These are phyloP conservation scores for Macrotyloma uniflorum DNA, from an alignment of 306 rosid genomes.

Conservation along the genomic window DNA sequence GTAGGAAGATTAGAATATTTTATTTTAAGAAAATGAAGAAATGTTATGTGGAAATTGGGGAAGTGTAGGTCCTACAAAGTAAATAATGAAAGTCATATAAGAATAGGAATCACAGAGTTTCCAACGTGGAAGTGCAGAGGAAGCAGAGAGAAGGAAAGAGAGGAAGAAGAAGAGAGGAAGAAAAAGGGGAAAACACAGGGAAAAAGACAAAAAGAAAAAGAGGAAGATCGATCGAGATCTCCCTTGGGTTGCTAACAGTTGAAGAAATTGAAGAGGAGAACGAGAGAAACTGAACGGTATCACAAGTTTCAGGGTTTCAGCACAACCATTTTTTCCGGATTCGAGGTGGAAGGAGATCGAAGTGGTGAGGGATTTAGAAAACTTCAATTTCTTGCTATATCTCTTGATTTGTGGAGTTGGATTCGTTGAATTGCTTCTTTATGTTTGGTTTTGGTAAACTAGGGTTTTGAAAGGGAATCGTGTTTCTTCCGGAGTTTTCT, in stretches of 20 bases:
- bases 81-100: constrained; percentile 1
- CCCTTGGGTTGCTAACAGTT: background rate
- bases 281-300: background rate
- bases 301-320: background rate
- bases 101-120: background rate
- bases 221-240: background rate
- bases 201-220: background rate
- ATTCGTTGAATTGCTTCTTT: background rate
- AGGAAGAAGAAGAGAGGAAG: background rate
- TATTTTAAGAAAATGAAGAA: background rate
- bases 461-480: constrained; percentile 4
- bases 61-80: background rate
- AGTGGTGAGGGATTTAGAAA: background rate
- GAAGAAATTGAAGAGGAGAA: background rate
- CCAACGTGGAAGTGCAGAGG: background rate
- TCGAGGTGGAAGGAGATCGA: background rate
- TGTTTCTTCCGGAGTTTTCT: background rate
- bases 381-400: background rate
- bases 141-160: background rate
- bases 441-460: background rate
- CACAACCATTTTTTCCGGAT: background rate
- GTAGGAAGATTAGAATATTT: background rate
- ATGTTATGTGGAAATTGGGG: background rate
- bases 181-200: background rate
- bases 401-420: background rate